These are phyloP conservation scores for Verticillium tricorpus DNA, from an alignment of 2,329 filamentous ascomycete species.

Conservation along the genomic window DNA sequence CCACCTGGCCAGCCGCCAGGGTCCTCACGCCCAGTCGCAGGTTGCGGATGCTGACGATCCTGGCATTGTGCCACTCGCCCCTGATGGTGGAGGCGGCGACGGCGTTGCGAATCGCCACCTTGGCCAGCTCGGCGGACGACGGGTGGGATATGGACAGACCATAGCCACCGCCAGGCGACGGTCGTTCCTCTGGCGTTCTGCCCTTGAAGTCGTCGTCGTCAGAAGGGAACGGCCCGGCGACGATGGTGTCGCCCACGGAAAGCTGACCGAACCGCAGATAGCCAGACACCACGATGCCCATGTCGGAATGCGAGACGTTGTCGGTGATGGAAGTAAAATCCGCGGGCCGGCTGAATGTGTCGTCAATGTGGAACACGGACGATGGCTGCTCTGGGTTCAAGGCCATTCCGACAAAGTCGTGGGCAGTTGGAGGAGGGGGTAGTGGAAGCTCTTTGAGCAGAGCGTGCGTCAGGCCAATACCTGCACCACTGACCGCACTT, in stretches of 20 bases:
- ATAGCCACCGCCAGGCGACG: constrained; percentile 42
- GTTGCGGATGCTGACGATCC: constrained; percentile 82
- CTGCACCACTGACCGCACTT: constrained; percentile 79
- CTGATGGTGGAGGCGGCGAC: constrained; percentile 47
- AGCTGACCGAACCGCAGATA: constrained; percentile 76
- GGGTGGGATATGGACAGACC: constrained; percentile 49
- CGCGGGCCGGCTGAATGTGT: constrained; percentile 73
- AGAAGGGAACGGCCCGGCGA: constrained; percentile 72
- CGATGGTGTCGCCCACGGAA: constrained; percentile 70
- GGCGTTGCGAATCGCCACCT: constrained; percentile 47
- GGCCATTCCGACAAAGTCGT: constrained; percentile 49
- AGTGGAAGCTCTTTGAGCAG: constrained; percentile 73
- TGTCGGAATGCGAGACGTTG: constrained; percentile 33
- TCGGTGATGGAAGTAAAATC: constrained; percentile 48
- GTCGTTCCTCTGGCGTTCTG: constrained; percentile 39
- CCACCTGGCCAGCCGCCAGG: constrained; percentile 77
- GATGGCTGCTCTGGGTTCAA: constrained; percentile 56
- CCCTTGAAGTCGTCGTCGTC: constrained; percentile 44
- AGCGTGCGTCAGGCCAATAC: constrained; percentile 77
- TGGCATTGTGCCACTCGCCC: constrained; percentile 75
- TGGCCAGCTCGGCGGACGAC: constrained; percentile 47
- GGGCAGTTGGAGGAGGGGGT: constrained; percentile 47
- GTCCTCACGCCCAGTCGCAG: constrained; percentile 76
- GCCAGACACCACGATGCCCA: constrained; percentile 76
- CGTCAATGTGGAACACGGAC: constrained; percentile 83